These are phyloP conservation scores for Synchytrium microbalum DNA, from an alignment of 371 early-diverging fungal genomes.

Conservation along the genomic window DNA sequence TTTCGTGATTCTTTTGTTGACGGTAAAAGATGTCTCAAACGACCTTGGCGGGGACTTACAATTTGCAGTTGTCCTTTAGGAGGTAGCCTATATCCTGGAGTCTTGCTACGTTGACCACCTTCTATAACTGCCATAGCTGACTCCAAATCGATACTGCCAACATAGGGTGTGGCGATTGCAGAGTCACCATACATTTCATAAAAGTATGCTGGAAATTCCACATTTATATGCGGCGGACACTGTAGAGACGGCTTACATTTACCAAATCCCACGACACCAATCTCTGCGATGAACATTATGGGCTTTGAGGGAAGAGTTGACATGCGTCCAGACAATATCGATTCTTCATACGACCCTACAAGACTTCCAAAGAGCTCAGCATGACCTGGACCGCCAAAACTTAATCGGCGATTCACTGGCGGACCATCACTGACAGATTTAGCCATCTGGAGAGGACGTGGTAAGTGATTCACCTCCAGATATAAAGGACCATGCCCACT, in stretches of 20 bases:
- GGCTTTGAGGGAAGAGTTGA: slow-evolving; percentile 70
- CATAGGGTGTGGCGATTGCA: slow-evolving; percentile 51
- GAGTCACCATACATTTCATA: slow-evolving; percentile 53
- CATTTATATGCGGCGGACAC: slow-evolving; percentile 59
- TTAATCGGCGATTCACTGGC: slow-evolving; percentile 16
- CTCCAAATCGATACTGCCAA: slow-evolving; percentile 53
- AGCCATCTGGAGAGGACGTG: too few relatives aligned
- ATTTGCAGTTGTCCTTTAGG: slow-evolving; percentile 73
- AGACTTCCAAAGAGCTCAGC: slow-evolving; percentile 50
- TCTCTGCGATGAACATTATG: slow-evolving; percentile 61
- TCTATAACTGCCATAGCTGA: slow-evolving; percentile 15
- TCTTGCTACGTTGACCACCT: slow-evolving; percentile 14
- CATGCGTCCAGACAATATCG: slow-evolving; percentile 73
- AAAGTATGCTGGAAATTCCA: slow-evolving; percentile 67
- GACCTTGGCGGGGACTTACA: slow-evolving; percentile 28
- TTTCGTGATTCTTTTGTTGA: too few relatives aligned
- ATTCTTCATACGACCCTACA: slow-evolving; percentile 73
- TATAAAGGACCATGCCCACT: too few relatives aligned
- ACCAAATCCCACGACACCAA: slow-evolving; percentile 59
- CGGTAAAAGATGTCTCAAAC: background rate
- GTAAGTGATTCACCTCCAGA: too few relatives aligned
- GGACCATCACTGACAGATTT: too few relatives aligned
- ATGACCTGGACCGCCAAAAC: slow-evolving; percentile 10
- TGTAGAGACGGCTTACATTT: slow-evolving; percentile 53
- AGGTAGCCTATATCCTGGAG: slow-evolving; percentile 62